Conservation (phyloP, 257 asterid genomes). For the Anisodus acutangulus region DNA sequence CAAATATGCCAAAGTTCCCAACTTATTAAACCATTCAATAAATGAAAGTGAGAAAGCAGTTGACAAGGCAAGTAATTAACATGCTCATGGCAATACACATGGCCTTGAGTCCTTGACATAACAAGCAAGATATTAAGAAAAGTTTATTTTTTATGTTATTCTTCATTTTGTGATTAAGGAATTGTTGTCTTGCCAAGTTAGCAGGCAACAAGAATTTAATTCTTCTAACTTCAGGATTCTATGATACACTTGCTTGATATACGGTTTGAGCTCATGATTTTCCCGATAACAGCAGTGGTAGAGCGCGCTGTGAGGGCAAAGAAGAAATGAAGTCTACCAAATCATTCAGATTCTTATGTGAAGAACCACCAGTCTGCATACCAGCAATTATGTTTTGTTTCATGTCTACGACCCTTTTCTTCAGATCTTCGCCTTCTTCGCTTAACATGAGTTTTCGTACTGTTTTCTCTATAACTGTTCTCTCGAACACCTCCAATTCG, state of each 20-base stretch:
- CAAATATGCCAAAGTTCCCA: not conserved
- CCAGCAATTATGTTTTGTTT: constrained; percentile 35
- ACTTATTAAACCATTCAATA: not conserved
- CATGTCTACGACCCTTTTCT: constrained; percentile 30
- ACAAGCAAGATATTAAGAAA: not conserved
- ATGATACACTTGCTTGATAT: not conserved
- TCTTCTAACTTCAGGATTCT: constrained; percentile 11
- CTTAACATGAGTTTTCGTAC: constrained; percentile 43
- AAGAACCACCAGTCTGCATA: constrained; percentile 43
- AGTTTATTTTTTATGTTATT: not conserved
- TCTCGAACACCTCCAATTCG: constrained; percentile 37
- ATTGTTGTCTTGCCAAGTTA: not conserved
- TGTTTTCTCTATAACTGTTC: constrained; percentile 35
- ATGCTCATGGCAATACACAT: not conserved
- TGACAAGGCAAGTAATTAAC: not conserved
- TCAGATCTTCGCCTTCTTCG: constrained; percentile 36
- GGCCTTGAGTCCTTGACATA: not conserved
- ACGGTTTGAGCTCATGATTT: not conserved
- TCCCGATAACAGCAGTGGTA: not conserved
- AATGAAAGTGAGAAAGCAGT: not conserved
- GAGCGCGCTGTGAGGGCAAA: not conserved
- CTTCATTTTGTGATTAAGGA: not conserved
- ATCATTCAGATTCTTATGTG: constrained; percentile 35
- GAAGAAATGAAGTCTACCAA: constrained; percentile 46
- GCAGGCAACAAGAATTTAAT: not conserved